phyloP scores from a whole-genome alignment of 163 green algal species.

The Prototheca cutis region DNA sequence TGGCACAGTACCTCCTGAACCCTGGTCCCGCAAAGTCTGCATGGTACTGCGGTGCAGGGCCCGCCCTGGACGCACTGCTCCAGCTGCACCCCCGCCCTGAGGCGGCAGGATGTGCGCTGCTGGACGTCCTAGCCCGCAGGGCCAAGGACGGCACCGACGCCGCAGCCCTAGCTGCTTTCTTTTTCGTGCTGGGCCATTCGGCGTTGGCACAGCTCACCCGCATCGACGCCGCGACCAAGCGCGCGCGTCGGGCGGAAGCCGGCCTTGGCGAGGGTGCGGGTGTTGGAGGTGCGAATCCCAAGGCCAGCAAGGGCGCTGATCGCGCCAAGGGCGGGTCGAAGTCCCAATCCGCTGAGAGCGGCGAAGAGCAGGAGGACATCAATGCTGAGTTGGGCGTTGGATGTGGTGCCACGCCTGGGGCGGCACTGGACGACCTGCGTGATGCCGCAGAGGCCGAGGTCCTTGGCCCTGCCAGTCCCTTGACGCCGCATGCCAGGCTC shows the following conservation, averaged over 20 bases:
- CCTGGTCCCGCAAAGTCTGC: too few relatives aligned
- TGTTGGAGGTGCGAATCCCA: too few relatives aligned
- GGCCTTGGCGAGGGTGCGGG: neutral
- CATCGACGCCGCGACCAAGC: conserved; percentile 41
- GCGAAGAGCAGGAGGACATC: conserved; percentile 60
- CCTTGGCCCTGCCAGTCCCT: conserved; percentile 22
- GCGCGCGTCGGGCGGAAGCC: conserved; percentile 22
- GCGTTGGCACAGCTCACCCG: conserved; percentile 60
- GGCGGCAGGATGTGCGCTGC: conserved; percentile 29
- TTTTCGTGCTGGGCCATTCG: conserved; percentile 66
- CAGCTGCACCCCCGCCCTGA: conserved; percentile 60
- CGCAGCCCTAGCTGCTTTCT: conserved; percentile 38
- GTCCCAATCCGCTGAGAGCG: too few relatives aligned
- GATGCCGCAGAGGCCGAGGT: conserved; percentile 66
- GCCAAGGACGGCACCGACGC: conserved; percentile 4
- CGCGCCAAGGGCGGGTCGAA: too few relatives aligned
- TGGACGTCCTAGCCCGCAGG: conserved; percentile 35
- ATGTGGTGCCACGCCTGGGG: conserved; percentile 40
- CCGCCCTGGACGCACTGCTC: conserved; percentile 61
- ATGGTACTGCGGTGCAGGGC: conserved; percentile 70
- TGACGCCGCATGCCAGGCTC: conserved; percentile 43
- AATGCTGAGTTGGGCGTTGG: conserved; percentile 59
- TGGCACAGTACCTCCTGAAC: too few relatives aligned
- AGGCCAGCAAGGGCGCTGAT: too few relatives aligned
- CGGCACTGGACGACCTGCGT: conserved; percentile 63